A percentile compares a stretch with the other conserved stretches of the same genome.
phyloP scores from a whole-genome alignment of 805 yeast genomes.

The Wickerhamiella spandovensis region DNA sequence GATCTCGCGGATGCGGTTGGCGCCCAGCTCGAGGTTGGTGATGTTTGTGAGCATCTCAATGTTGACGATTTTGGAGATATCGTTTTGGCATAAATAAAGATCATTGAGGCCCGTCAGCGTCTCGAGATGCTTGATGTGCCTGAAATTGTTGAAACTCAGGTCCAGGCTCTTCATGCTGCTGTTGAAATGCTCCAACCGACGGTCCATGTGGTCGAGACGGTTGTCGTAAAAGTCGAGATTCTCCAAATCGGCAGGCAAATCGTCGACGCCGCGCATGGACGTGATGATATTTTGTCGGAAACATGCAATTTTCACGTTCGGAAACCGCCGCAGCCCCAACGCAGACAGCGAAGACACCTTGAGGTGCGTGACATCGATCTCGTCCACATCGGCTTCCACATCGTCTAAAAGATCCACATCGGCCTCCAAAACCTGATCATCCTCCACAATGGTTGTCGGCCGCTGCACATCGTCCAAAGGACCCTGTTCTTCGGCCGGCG shows the following conservation, averaged over 20 bases:
- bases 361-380: slow-evolving; percentile 45
- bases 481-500: not conserved
- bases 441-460: slow-evolving; percentile 10
- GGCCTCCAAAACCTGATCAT: slow-evolving; percentile 36
- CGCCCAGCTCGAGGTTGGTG: slow-evolving; percentile 76
- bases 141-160: slow-evolving; percentile 79
- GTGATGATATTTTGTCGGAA: slow-evolving; percentile 75
- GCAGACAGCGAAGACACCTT: slow-evolving; percentile 38
- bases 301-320: slow-evolving; percentile 44
- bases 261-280: slow-evolving; percentile 57
- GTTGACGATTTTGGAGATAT: slow-evolving; percentile 58
- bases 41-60: slow-evolving; percentile 43
- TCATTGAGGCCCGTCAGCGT: slow-evolving; percentile 47
- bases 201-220: slow-evolving; percentile 65
- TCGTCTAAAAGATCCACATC: slow-evolving; percentile 43
- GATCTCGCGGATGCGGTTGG: slow-evolving; percentile 50
- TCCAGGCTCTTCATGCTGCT: slow-evolving; percentile 44
- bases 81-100: slow-evolving; percentile 80
- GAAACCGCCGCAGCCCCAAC: slow-evolving; percentile 36
- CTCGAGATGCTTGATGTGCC: slow-evolving; percentile 68
- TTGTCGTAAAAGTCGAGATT: slow-evolving; percentile 89
- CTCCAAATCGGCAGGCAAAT: slow-evolving; percentile 42
- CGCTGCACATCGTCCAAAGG: slow-evolving; percentile 1
- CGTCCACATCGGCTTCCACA: slow-evolving; percentile 34
- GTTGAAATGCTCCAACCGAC: slow-evolving; percentile 48